A percentile compares a stretch with the other conserved stretches of the same genome.
phyloP scores from a whole-genome alignment of 2,329 filamentous ascomycete genomes.

The Aureobasidium sp. region DNA sequence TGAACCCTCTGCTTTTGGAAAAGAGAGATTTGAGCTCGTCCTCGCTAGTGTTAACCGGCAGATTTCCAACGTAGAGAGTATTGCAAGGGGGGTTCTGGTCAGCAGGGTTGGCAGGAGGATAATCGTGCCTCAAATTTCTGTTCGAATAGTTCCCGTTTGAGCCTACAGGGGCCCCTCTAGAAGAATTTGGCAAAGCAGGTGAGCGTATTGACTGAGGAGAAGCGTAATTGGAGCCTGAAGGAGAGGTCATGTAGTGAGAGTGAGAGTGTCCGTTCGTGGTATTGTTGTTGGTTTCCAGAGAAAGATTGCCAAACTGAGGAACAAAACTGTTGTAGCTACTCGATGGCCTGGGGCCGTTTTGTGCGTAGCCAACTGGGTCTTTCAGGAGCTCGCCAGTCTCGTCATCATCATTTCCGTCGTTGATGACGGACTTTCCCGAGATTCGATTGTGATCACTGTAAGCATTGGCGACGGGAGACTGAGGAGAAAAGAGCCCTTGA shows the following conservation, averaged over 20 bases:
- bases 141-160: slow-evolving; percentile 52
- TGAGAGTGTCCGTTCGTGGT: slow-evolving; percentile 26
- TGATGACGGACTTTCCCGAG: slow-evolving; percentile 66
- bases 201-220: slow-evolving; percentile 47
- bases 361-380: slow-evolving; percentile 65
- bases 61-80: slow-evolving; percentile 94
- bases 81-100: slow-evolving; percentile 98
- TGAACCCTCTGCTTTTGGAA: slow-evolving; percentile 88
- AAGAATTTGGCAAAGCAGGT: slow-evolving; percentile 35
- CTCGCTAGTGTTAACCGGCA: slow-evolving; percentile 86
- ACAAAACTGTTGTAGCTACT: slow-evolving; percentile 58
- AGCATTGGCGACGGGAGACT: slow-evolving; percentile 65
- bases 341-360: slow-evolving; percentile 53
- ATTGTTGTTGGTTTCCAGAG: slow-evolving; percentile 60
- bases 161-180: slow-evolving; percentile 37
- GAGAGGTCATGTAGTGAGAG: slow-evolving; percentile 39
- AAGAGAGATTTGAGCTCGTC: slow-evolving; percentile 94
- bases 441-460: slow-evolving; percentile 55
- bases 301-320: slow-evolving; percentile 60
- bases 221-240: slow-evolving; percentile 48
- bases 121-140: slow-evolving; percentile 54
- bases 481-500: slow-evolving; percentile 62
- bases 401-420: slow-evolving; percentile 61
- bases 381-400: slow-evolving; percentile 67
- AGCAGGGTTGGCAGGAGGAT: slow-evolving; percentile 84